Conservation (phyloP, 805 yeast species). For the Kluyveromyces nonfermentans region DNA sequence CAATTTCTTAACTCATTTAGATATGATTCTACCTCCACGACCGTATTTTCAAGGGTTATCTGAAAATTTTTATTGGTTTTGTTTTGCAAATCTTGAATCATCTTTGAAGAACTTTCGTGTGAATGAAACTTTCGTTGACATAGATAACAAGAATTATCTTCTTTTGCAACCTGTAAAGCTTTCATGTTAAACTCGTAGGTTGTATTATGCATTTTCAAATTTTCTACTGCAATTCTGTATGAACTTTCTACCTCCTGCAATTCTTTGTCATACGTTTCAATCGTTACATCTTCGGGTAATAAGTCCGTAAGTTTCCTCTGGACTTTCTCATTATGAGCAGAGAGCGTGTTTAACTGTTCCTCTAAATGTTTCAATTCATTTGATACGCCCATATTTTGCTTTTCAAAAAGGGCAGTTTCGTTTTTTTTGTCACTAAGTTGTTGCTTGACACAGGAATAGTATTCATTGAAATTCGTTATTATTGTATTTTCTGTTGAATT, state of each 20-base stretch:
- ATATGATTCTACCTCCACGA: slow-evolving; percentile 27
- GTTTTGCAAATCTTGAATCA: slow-evolving; percentile 24
- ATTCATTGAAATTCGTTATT: too few species aligned
- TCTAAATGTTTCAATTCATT: background rate
- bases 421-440: background rate
- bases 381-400: background rate
- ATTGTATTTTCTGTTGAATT: background rate
- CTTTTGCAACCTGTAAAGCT: slow-evolving; percentile 57
- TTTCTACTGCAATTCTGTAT: slow-evolving; percentile 50
- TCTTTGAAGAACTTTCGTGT: slow-evolving; percentile 16
- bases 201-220: slow-evolving; percentile 58
- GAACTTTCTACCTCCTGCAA: slow-evolving; percentile 52
- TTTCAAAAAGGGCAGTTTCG: background rate
- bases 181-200: slow-evolving; percentile 59
- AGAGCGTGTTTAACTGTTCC: background rate
- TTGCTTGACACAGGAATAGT: background rate
- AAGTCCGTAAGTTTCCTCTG: slow-evolving; percentile 14
- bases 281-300: slow-evolving; percentile 33
- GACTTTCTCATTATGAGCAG: background rate
- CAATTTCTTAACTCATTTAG: slow-evolving; percentile 15
- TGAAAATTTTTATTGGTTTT: slow-evolving; percentile 28
- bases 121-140: slow-evolving; percentile 61
- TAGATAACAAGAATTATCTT: slow-evolving; percentile 52
- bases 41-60: slow-evolving; percentile 26
- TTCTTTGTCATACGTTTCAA: slow-evolving; percentile 42